Percentiles rank a stretch among this genome's conserved stretches.
Conservation (phyloP, 306 rosid species). For the Medicago lupulina region DNA sequence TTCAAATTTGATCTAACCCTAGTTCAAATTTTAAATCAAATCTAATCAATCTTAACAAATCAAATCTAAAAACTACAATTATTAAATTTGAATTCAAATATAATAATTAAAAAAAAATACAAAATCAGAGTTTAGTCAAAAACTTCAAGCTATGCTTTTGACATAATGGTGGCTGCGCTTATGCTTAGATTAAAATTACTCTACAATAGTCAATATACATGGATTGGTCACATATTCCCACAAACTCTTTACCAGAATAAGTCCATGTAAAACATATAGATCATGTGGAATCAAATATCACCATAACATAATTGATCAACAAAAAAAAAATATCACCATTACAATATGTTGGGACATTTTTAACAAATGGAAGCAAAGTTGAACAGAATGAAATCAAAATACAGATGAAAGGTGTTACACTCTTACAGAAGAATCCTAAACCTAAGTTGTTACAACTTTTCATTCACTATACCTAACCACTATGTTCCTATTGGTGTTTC, state of each 20-base stretch:
- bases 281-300: neutral
- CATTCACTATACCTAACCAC: neutral
- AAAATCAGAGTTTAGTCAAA: too few relatives aligned
- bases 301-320: neutral
- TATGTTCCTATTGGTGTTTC: conserved; percentile 14
- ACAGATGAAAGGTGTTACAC: neutral
- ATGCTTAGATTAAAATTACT: too few relatives aligned
- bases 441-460: neutral
- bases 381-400: neutral
- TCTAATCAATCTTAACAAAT: too few relatives aligned
- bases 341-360: neutral
- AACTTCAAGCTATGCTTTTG: too few relatives aligned
- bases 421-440: conserved; percentile 2
- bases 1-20: too few relatives aligned
- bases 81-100: too few relatives aligned
- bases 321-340: neutral
- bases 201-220: too few relatives aligned
- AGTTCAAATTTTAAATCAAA: too few relatives aligned
- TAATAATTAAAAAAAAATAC: too few relatives aligned
- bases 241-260: neutral
- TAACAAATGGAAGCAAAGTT: neutral
- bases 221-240: neutral
- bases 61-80: too few relatives aligned
- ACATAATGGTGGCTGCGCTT: too few relatives aligned
- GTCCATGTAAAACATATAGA: neutral